A percentile compares a stretch with the other conserved stretches of the same genome.
phyloP scores from a whole-genome alignment of 2,329 filamentous ascomycete genomes.

The Cladosporium halotolerans region DNA sequence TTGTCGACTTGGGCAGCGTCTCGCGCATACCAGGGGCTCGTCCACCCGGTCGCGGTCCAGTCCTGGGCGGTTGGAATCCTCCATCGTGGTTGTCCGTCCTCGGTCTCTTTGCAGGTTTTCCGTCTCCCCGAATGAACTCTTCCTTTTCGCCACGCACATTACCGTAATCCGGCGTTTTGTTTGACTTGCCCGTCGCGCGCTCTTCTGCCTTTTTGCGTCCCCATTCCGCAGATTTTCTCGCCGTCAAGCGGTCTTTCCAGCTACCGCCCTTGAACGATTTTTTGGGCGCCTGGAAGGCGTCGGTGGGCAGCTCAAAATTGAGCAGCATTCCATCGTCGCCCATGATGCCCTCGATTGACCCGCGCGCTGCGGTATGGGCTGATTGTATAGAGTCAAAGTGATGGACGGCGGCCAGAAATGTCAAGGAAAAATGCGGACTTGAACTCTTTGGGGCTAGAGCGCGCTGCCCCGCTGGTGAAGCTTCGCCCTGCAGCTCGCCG shows the following conservation, averaged over 20 bases:
- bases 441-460: background rate
- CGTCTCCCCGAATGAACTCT: conserved; percentile 15
- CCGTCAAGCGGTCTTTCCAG: conserved; percentile 82
- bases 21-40: conserved; percentile 6
- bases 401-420: background rate
- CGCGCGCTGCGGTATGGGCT: background rate
- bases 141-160: conserved; percentile 19
- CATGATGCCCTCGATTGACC: conserved; percentile 47
- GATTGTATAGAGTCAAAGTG: background rate
- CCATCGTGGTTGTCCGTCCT: conserved; percentile 14
- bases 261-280: conserved; percentile 76
- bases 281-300: conserved; percentile 58
- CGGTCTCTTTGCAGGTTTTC: conserved; percentile 15
- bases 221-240: conserved; percentile 61
- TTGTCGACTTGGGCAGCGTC: conserved; percentile 11
- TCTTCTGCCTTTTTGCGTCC: conserved; percentile 39
- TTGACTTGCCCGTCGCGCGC: conserved; percentile 12
- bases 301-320: conserved; percentile 72
- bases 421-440: conserved; percentile 3
- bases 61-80: conserved; percentile 8
- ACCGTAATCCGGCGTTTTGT: conserved; percentile 14
- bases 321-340: conserved; percentile 91
- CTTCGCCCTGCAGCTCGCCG: too few relatives aligned
- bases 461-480: too few relatives aligned
- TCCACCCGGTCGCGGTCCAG: conserved; percentile 7